Evolutionary conservation across 2,329 filamentous ascomycete species (phyloP).

Genomic region (Colletotrichum brevisporum): DNA sequence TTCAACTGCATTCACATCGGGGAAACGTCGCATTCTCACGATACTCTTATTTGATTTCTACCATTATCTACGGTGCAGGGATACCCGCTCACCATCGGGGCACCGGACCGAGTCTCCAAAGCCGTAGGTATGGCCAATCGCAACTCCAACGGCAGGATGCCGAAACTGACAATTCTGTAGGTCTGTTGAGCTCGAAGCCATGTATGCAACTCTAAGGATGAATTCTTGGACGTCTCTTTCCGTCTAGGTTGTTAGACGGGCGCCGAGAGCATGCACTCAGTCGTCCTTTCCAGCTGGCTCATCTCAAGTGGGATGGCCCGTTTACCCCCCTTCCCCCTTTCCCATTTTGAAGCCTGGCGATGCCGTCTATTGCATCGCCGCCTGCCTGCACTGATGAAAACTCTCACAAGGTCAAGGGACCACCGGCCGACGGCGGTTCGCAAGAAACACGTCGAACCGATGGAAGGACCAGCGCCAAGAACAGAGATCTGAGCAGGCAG

Average conservation of each 20-base stretch:
- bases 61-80: neutral
- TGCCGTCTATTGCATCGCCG: neutral
- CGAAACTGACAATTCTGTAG: neutral
- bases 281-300: neutral
- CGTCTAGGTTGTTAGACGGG: too few species aligned
- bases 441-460: conserved; percentile 34
- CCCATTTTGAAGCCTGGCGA: too few species aligned
- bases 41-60: neutral
- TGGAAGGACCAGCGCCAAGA: conserved; percentile 46
- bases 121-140: neutral
- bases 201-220: neutral
- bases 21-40: too few species aligned
- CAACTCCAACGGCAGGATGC: neutral
- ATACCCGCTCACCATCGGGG: too few species aligned
- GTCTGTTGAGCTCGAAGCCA: neutral
- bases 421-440: conserved; percentile 30
- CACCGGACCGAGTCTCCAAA: too few species aligned
- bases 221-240: neutral
- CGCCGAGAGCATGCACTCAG: too few species aligned
- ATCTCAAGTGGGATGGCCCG: neutral
- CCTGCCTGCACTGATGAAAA: conserved; percentile 45
- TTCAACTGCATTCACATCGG: too few species aligned
- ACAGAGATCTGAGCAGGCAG: conserved; percentile 53
- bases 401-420: conserved; percentile 40
- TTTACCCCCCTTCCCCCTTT: neutral